Percentiles rank a stretch among this genome's conserved stretches.
These are phyloP conservation scores for Xylariaceae sp. DNA, from an alignment of 2,329 filamentous ascomycete genomes.

Conservation along the genomic window DNA sequence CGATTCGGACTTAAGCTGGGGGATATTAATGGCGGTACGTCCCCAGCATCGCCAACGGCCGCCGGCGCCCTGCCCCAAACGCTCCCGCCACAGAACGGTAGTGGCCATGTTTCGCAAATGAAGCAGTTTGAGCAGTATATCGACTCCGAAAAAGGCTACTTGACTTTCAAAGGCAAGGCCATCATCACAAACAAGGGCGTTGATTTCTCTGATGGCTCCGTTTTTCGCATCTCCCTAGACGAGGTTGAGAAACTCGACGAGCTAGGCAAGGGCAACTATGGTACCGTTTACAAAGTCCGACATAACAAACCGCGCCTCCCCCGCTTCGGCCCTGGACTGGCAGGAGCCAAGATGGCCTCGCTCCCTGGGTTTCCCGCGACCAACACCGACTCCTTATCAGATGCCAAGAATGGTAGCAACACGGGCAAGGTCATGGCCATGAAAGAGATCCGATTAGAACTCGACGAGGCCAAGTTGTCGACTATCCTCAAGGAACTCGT, in stretches of 20 bases:
- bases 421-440: conserved; percentile 92
- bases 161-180: conserved; percentile 91
- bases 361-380: conserved; percentile 35
- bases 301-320: conserved; percentile 66
- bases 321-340: conserved; percentile 56
- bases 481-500: conserved; percentile 98
- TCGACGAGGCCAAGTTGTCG: conserved; percentile 94
- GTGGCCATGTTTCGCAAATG: conserved; percentile 45
- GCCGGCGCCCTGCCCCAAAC: conserved; percentile 34
- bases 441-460: conserved; percentile 94
- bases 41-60: conserved; percentile 40
- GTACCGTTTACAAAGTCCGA: conserved; percentile 93
- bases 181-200: conserved; percentile 85
- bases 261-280: conserved; percentile 96
- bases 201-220: conserved; percentile 84
- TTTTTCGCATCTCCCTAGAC: conserved; percentile 90
- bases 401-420: conserved; percentile 38
- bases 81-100: conserved; percentile 31
- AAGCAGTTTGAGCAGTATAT: conserved; percentile 72
- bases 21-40: conserved; percentile 40
- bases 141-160: conserved; percentile 83
- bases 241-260: conserved; percentile 89
- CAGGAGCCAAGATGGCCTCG: conserved; percentile 42
- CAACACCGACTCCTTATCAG: conserved; percentile 20
- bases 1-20: conserved; percentile 59